These are phyloP conservation scores for Rhinocladiella mackenziei DNA, from an alignment of 2,329 filamentous ascomycete genomes.

Conservation along the genomic window DNA sequence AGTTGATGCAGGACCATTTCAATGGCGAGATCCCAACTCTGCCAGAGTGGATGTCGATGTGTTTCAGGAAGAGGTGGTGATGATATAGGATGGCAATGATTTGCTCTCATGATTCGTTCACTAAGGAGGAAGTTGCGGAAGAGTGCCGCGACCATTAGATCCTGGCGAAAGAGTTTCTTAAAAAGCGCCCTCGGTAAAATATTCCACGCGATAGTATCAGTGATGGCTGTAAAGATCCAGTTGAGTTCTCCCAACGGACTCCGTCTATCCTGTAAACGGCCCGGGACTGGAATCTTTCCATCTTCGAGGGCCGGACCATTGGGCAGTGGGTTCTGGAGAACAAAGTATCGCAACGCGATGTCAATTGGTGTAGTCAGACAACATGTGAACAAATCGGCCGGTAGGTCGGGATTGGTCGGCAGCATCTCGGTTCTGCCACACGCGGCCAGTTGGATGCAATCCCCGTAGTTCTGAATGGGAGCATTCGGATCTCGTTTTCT, in stretches of 20 bases:
- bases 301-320: constrained; percentile 70
- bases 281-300: constrained; percentile 76
- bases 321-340: constrained; percentile 78
- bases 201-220: constrained; percentile 98
- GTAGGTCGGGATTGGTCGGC: constrained; percentile 87
- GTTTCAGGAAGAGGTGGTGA: constrained; percentile 90
- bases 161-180: constrained; percentile 94
- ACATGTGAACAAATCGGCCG: constrained; percentile 91
- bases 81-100: constrained; percentile 91
- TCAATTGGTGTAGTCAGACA: constrained; percentile 96
- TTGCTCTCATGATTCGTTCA: constrained; percentile 92
- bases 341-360: constrained; percentile 94
- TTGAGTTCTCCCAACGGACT: constrained; percentile 95
- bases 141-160: constrained; percentile 96
- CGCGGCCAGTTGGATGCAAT: constrained; percentile 88
- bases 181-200: constrained; percentile 85
- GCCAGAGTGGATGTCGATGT: constrained; percentile 90
- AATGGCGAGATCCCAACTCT: constrained; percentile 94
- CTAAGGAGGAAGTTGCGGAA: constrained; percentile 95
- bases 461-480: constrained; percentile 62
- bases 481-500: constrained; percentile 70
- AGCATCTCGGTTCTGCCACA: constrained; percentile 88
- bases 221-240: constrained; percentile 99
- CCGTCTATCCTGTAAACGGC: constrained; percentile 83
- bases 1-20: constrained; percentile 91